phyloP scores from a whole-genome alignment of 2,329 filamentous ascomycete genomes.

The Cercospora janseana region DNA sequence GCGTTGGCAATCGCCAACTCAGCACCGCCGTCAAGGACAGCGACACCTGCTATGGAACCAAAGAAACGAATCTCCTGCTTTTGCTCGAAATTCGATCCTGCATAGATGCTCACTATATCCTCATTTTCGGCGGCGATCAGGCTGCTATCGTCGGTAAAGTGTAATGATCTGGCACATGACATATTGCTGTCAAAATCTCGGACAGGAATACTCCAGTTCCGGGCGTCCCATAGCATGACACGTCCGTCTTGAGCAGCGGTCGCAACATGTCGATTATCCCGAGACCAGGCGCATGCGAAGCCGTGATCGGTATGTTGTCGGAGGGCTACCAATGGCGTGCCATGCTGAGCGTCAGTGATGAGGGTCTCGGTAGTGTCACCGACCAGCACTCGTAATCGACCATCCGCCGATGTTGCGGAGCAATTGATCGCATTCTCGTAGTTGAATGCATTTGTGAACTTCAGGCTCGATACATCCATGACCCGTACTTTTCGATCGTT shows the following conservation, averaged over 20 bases:
- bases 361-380: constrained; percentile 66
- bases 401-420: constrained; percentile 68
- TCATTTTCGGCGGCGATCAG: constrained; percentile 74
- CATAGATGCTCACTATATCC: constrained; percentile 63
- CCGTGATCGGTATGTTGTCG: constrained; percentile 61
- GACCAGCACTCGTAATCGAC: constrained; percentile 68
- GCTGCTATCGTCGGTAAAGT: constrained; percentile 69
- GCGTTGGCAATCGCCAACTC: constrained; percentile 66
- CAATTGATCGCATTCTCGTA: constrained; percentile 69
- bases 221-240: constrained; percentile 73
- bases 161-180: constrained; percentile 66
- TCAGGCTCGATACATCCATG: constrained; percentile 57
- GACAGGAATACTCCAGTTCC: constrained; percentile 61
- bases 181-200: constrained; percentile 62
- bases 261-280: constrained; percentile 71
- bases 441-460: constrained; percentile 54
- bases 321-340: constrained; percentile 57
- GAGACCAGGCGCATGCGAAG: constrained; percentile 77
- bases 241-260: constrained; percentile 74
- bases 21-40: constrained; percentile 65
- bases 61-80: constrained; percentile 68
- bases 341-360: constrained; percentile 65
- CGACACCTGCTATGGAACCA: constrained; percentile 69
- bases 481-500: constrained; percentile 57
- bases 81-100: constrained; percentile 51